Evolutionary conservation across 2,329 filamentous ascomycete genomes (phyloP).

Genomic region (Curvularia verruculosa): DNA sequence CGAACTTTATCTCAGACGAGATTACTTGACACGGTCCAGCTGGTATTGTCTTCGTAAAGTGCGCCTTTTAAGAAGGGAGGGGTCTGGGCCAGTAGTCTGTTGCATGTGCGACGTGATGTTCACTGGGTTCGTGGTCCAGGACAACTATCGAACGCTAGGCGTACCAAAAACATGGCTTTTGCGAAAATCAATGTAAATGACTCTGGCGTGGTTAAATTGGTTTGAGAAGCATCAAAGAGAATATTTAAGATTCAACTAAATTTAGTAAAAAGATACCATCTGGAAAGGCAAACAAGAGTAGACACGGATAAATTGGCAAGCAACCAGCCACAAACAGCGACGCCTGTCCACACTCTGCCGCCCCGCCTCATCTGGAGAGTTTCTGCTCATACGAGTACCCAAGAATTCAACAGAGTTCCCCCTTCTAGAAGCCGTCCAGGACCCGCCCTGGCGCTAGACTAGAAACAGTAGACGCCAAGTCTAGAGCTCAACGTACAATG

Average conservation of each 20-base stretch:
- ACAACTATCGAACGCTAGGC: background rate
- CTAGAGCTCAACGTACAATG: background rate
- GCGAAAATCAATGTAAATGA: background rate
- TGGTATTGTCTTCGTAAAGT: background rate
- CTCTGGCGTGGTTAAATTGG: too few relatives aligned
- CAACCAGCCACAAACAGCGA: background rate
- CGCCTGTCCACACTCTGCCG: background rate
- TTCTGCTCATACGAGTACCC: background rate
- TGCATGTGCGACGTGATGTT: background rate
- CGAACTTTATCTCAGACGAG: too few relatives aligned
- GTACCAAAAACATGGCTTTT: background rate
- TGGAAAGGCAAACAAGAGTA: too few relatives aligned
- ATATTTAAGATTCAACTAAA: background rate
- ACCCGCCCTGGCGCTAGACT: background rate
- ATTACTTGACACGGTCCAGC: too few relatives aligned
- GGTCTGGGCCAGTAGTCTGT: background rate
- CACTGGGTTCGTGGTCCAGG: background rate
- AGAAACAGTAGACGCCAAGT: background rate
- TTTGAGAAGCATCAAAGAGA: too few relatives aligned
- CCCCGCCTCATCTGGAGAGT: background rate
- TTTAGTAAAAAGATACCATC: too few relatives aligned
- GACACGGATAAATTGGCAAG: background rate
- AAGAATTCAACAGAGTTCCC: background rate
- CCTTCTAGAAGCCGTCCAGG: background rate
- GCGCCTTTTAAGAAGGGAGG: background rate